A percentile compares a stretch with the other conserved stretches of the same genome.
phyloP scores from a whole-genome alignment of 2,329 filamentous ascomycete genomes.

The Curvularia eragrostidis region DNA sequence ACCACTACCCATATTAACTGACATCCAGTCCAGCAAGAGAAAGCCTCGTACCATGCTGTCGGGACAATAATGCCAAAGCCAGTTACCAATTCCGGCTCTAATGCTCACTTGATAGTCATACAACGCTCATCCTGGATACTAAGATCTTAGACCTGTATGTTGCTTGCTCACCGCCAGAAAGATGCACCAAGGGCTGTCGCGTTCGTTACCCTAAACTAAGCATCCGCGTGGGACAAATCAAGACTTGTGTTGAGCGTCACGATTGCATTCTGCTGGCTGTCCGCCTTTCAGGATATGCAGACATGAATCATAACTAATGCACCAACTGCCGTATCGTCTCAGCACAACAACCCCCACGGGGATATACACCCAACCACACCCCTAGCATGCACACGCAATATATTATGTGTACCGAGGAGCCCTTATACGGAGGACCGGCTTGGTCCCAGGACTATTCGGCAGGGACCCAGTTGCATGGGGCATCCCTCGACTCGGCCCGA shows the following conservation, averaged over 20 bases:
- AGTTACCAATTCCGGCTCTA: constrained; percentile 15
- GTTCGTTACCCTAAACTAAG: constrained; percentile 4
- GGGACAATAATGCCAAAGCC: constrained; percentile 20
- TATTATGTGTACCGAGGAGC: constrained; percentile 10
- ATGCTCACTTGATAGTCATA: constrained; percentile 17
- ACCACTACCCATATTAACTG: constrained; percentile 24
- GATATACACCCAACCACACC: constrained; percentile 10
- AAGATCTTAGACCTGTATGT: constrained; percentile 2
- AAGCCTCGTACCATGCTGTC: constrained; percentile 15
- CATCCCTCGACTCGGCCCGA: constrained; percentile 14
- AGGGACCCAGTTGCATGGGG: neutral
- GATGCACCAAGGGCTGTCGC: constrained; percentile 6
- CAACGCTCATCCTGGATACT: constrained; percentile 11
- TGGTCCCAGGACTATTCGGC: constrained; percentile 7
- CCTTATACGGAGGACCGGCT: neutral
- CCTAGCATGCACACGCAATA: neutral
- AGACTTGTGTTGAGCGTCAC: neutral
- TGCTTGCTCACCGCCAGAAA: constrained; percentile 19
- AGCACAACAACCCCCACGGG: constrained; percentile 8
- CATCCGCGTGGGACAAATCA: constrained; percentile 5
- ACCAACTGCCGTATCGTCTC: constrained; percentile 18
- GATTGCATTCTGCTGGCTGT: neutral
- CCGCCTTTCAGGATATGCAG: neutral
- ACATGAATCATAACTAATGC: constrained; percentile 5
- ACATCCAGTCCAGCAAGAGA: constrained; percentile 5